A percentile compares a stretch with the other conserved stretches of the same genome.
Evolutionary conservation across 1,139 yeast species (phyloP).

Genomic region (Yamadazyma mexicana): DNA sequence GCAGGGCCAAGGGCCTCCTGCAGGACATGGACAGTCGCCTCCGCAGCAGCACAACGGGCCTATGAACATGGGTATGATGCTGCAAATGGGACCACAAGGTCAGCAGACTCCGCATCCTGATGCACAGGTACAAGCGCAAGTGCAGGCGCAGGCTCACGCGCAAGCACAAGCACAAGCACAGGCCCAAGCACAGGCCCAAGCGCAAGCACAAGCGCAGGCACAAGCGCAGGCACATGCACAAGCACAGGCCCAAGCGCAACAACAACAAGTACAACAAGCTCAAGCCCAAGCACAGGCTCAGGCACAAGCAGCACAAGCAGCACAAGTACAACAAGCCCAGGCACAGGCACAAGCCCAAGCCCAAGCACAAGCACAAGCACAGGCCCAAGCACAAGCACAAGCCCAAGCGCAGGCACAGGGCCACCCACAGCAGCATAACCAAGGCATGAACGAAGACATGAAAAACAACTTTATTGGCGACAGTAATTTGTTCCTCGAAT

Average conservation of each 20-base stretch:
- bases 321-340: no score
- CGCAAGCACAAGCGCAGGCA: conserved; percentile 10
- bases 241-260: conserved; percentile 11
- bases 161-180: conserved; percentile 15
- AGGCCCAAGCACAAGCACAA: conserved; percentile 8
- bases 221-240: conserved; percentile 13
- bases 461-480: conserved; percentile 15
- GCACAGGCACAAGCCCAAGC: conserved; percentile 8
- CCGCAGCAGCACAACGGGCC: conserved; percentile 3
- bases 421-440: conserved; percentile 13
- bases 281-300: conserved; percentile 10
- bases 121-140: conserved; percentile 9
- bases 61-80: background rate
- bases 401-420: conserved; percentile 10
- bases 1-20: conserved; percentile 8
- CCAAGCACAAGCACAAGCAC: conserved; percentile 14
- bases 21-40: background rate
- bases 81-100: conserved; percentile 3
- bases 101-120: conserved; percentile 3
- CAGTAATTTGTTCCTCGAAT: conserved; percentile 15
- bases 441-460: conserved; percentile 10
- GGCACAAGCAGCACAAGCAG: conserved; percentile 8
- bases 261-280: conserved; percentile 11
- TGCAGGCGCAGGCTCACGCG: conserved; percentile 7
- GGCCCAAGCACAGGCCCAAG: conserved; percentile 8